These are phyloP conservation scores for Lanmaoa rubissima DNA, from an alignment of 768 basidiomycete genomes.

Conservation along the genomic window DNA sequence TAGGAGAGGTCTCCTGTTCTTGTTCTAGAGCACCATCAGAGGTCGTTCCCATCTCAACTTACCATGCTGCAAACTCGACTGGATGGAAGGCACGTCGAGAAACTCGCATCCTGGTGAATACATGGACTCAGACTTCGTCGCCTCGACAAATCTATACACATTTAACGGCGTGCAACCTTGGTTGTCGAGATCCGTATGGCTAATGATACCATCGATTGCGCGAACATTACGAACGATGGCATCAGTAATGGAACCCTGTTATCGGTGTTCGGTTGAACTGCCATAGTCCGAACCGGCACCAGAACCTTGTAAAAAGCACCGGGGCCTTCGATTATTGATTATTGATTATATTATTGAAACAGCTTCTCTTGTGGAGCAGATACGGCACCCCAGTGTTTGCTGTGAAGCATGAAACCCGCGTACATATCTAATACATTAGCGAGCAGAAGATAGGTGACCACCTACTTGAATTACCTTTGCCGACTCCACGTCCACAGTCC, in stretches of 20 bases:
- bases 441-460: neutral
- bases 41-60: slow-evolving; percentile 1
- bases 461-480: slow-evolving; percentile 64
- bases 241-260: slow-evolving; percentile 75
- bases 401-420: slow-evolving; percentile 50
- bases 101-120: neutral
- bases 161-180: slow-evolving; percentile 62
- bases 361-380: slow-evolving; percentile 75
- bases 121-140: slow-evolving; percentile 62
- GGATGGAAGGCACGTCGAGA: neutral
- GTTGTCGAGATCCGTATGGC: slow-evolving; percentile 61
- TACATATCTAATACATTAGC: slow-evolving; percentile 34
- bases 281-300: neutral
- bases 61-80: slow-evolving; percentile 63
- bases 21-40: slow-evolving; percentile 49
- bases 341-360: slow-evolving; percentile 45
- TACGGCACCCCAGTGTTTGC: slow-evolving; percentile 70
- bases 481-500: slow-evolving; percentile 73
- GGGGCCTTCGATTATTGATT: slow-evolving; percentile 50
- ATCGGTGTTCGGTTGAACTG: slow-evolving; percentile 7
- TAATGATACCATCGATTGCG: slow-evolving; percentile 72
- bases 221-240: slow-evolving; percentile 65
- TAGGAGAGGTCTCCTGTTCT: slow-evolving; percentile 76
- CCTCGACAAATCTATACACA: slow-evolving; percentile 75
- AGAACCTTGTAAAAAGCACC: slow-evolving; percentile 74